These are phyloP conservation scores for Tardiomyces blankii DNA, from an alignment of 1,139 yeast genomes.

Conservation along the genomic window DNA sequence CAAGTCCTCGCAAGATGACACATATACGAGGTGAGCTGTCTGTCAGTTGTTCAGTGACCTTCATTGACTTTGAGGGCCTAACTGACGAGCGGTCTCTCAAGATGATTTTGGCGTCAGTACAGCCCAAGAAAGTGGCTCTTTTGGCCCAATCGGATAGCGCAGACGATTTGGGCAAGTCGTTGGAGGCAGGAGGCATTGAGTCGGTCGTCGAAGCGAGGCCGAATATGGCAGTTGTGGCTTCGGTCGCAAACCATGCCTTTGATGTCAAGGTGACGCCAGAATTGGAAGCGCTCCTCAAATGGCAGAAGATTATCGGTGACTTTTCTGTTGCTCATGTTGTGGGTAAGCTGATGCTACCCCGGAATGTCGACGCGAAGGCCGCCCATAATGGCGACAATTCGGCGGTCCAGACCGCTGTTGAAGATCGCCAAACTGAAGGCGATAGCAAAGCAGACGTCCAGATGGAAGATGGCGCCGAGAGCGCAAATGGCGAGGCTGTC, in stretches of 20 bases:
- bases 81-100: slow-evolving; percentile 78
- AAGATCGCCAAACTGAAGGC: not conserved
- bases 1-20: slow-evolving; percentile 43
- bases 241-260: slow-evolving; percentile 41
- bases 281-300: slow-evolving; percentile 49
- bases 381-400: slow-evolving; percentile 6
- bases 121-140: slow-evolving; percentile 65
- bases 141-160: slow-evolving; percentile 9
- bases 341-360: slow-evolving; percentile 51
- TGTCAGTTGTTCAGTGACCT: slow-evolving; percentile 62
- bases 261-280: slow-evolving; percentile 63
- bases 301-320: slow-evolving; percentile 82
- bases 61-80: slow-evolving; percentile 72
- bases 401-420: slow-evolving; percentile 4
- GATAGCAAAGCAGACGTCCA: slow-evolving; percentile 10
- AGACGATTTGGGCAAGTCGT: slow-evolving; percentile 7
- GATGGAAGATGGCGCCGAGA: slow-evolving; percentile 7
- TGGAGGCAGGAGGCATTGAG: slow-evolving; percentile 6
- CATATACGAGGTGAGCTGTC: slow-evolving; percentile 30
- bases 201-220: slow-evolving; percentile 25
- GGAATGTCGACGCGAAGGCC: slow-evolving; percentile 14
- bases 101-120: slow-evolving; percentile 66
- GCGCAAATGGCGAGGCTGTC: not conserved
- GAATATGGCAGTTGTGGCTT: slow-evolving; percentile 40
- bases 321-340: slow-evolving; percentile 73